Conservation (phyloP, 495 filamentous ascomycete genomes). For the Tuber umbilicatum region DNA sequence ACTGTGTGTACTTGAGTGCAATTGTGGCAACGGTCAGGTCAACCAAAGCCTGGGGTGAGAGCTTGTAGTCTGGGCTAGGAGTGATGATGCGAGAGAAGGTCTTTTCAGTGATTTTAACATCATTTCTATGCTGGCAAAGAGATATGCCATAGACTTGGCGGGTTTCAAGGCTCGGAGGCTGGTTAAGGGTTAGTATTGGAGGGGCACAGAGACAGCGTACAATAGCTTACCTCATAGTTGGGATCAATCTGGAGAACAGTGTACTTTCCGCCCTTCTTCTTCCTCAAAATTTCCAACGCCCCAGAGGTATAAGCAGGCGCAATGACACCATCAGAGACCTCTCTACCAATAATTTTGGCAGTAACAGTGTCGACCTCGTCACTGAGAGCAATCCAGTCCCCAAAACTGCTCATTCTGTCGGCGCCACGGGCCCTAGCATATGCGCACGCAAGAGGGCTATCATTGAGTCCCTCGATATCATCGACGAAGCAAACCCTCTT, state of each 20-base stretch:
- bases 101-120: constrained; percentile 72
- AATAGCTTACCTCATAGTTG: constrained; percentile 53
- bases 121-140: constrained; percentile 83
- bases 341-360: constrained; percentile 91
- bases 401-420: constrained; percentile 95
- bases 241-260: constrained; percentile 91
- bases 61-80: constrained; percentile 63
- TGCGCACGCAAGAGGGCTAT: constrained; percentile 79
- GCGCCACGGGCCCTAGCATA: constrained; percentile 92
- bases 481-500: constrained; percentile 97
- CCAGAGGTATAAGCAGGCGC: constrained; percentile 77
- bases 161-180: constrained; percentile 63
- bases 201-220: neutral
- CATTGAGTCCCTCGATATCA: constrained; percentile 80
- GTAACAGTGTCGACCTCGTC: constrained; percentile 83
- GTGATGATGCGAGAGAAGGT: constrained; percentile 79
- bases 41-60: constrained; percentile 74
- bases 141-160: constrained; percentile 83
- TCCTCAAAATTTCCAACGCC: constrained; percentile 83
- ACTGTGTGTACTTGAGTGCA: constrained; percentile 94
- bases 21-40: constrained; percentile 95
- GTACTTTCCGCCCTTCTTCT: constrained; percentile 98
- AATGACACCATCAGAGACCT: constrained; percentile 95
- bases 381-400: constrained; percentile 88
- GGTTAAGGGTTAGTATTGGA: neutral